Evolutionary conservation across 148 eudicot species (phyloP).

Genomic region (Vaccinium darrowii): DNA sequence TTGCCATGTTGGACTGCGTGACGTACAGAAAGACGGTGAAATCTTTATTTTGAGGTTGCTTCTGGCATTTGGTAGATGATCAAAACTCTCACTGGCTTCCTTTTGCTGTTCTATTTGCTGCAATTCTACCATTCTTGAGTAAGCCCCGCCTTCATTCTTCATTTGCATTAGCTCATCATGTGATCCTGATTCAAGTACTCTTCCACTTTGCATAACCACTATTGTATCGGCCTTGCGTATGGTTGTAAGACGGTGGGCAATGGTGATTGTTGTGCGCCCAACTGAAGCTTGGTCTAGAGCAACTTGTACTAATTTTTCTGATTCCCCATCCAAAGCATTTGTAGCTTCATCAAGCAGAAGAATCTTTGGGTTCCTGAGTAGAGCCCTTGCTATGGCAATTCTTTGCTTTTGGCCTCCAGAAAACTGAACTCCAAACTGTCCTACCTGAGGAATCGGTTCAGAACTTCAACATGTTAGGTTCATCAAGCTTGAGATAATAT

Average conservation of each 20-base stretch:
- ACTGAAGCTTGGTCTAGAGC: slow-evolving; percentile 41
- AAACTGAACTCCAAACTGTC: slow-evolving; percentile 41
- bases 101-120: slow-evolving; percentile 32
- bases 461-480: neutral
- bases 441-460: slow-evolving; percentile 27
- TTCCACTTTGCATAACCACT: slow-evolving; percentile 37
- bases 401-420: slow-evolving; percentile 56
- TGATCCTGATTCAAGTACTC: slow-evolving; percentile 40
- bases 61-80: neutral
- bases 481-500: neutral
- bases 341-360: slow-evolving; percentile 93
- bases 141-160: slow-evolving; percentile 26
- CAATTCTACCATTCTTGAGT: slow-evolving; percentile 42
- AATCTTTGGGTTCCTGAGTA: slow-evolving; percentile 44
- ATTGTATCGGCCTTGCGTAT: slow-evolving; percentile 35
- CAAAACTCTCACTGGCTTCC: neutral
- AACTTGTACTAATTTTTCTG: slow-evolving; percentile 37
- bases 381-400: slow-evolving; percentile 45
- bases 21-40: slow-evolving; percentile 14
- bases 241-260: slow-evolving; percentile 42
- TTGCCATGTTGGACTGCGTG: slow-evolving; percentile 21
- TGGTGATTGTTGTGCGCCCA: slow-evolving; percentile 42
- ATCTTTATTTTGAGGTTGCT: neutral
- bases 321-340: slow-evolving; percentile 73
- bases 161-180: slow-evolving; percentile 37